Percentiles rank a stretch among this genome's conserved stretches.
Evolutionary conservation across 176 grass and related monocot species (phyloP).

Genomic region (Alloteropsis semialata): DNA sequence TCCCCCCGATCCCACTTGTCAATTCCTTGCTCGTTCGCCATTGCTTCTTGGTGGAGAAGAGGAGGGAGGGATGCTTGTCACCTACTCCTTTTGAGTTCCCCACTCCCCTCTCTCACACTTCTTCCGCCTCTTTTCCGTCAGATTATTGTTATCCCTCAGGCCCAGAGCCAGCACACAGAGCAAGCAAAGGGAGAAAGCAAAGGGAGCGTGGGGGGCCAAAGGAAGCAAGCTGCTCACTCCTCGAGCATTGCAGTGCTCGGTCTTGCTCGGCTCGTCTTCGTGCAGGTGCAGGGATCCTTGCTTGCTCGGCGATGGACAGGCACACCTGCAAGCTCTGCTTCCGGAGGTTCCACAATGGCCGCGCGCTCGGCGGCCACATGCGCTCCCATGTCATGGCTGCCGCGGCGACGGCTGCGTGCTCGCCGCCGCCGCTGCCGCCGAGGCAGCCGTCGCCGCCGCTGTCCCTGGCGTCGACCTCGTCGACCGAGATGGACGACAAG

Average conservation of each 20-base stretch:
- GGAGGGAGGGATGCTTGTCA: constrained; percentile 69
- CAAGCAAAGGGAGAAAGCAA: constrained; percentile 31
- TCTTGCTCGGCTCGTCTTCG: background rate
- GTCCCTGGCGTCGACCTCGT: constrained; percentile 50
- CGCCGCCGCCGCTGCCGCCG: background rate
- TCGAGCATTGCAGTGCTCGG: background rate
- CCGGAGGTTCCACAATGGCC: constrained; percentile 84
- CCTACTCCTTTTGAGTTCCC: constrained; percentile 69
- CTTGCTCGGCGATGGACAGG: constrained; percentile 58
- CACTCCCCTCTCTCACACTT: constrained; percentile 21
- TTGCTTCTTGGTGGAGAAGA: constrained; percentile 43
- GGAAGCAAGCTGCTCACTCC: background rate
- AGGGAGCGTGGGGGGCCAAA: constrained; percentile 8
- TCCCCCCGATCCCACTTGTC: constrained; percentile 8
- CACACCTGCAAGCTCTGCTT: constrained; percentile 90
- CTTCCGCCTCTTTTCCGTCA: constrained; percentile 21
- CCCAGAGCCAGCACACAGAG: constrained; percentile 16
- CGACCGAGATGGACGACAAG: constrained; percentile 27
- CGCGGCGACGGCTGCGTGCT: background rate
- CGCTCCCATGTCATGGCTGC: constrained; percentile 78
- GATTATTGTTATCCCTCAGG: constrained; percentile 8
- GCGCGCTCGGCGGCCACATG: constrained; percentile 94
- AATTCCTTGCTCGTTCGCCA: background rate
- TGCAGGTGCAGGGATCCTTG: background rate
- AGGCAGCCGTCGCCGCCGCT: constrained; percentile 15